These are phyloP conservation scores for Pseudozyma sp. DNA, from an alignment of 1,284 basidiomycete genomes.

Conservation along the genomic window DNA sequence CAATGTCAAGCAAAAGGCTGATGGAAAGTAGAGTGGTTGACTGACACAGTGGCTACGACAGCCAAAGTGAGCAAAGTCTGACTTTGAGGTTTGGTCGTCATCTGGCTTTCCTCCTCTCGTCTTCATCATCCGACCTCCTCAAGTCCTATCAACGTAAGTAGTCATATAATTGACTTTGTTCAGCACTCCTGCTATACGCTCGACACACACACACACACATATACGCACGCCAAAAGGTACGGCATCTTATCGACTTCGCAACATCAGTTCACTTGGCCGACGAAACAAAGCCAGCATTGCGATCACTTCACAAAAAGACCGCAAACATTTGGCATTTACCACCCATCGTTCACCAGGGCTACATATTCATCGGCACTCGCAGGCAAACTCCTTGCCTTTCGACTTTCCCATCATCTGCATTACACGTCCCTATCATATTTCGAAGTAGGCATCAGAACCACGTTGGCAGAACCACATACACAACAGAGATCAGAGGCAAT, in stretches of 20 bases:
- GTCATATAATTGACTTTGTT: slow-evolving; percentile 7
- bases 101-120: slow-evolving; percentile 41
- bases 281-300: neutral
- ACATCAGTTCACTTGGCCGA: neutral
- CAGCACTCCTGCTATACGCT: slow-evolving; percentile 28
- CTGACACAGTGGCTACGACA: slow-evolving; percentile 14
- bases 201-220: slow-evolving; percentile 2
- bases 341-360: neutral
- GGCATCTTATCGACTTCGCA: neutral
- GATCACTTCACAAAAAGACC: neutral
- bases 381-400: neutral
- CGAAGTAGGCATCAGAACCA: slow-evolving; percentile 4
- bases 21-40: neutral
- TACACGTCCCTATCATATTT: neutral
- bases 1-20: neutral
- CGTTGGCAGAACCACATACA: neutral
- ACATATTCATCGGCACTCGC: no score
- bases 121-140: slow-evolving; percentile 48
- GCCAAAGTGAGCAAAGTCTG: slow-evolving; percentile 21
- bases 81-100: slow-evolving; percentile 45
- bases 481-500: neutral
- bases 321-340: no score
- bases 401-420: neutral
- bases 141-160: slow-evolving; percentile 51
- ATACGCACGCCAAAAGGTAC: slow-evolving; percentile 10